A percentile compares a stretch with the other conserved stretches of the same genome.
Conservation (phyloP, 2,329 filamentous ascomycete species). For the Colletotrichum sp. region DNA sequence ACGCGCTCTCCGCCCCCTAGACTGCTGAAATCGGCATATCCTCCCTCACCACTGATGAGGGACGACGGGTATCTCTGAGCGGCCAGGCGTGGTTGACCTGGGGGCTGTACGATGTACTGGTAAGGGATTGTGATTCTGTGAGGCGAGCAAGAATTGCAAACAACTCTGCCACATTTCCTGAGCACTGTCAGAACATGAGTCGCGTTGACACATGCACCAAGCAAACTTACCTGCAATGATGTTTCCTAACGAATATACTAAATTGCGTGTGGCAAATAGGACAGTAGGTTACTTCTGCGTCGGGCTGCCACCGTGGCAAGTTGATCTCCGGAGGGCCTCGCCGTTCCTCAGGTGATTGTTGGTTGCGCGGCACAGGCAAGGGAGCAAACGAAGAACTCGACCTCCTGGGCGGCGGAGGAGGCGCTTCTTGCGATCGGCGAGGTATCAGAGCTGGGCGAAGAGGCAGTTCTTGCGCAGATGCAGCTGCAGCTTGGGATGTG, state of each 20-base stretch:
- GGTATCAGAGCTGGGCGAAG: neutral
- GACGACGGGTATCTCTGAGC: slow-evolving; percentile 41
- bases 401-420: slow-evolving; percentile 16
- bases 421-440: neutral
- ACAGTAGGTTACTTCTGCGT: slow-evolving; percentile 80
- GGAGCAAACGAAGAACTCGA: neutral
- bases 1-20: slow-evolving; percentile 62
- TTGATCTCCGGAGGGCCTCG: slow-evolving; percentile 46
- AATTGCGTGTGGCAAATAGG: slow-evolving; percentile 85
- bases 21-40: slow-evolving; percentile 47
- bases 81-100: slow-evolving; percentile 41
- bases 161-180: slow-evolving; percentile 90
- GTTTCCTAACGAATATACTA: slow-evolving; percentile 84
- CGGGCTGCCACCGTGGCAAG: slow-evolving; percentile 86
- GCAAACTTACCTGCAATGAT: slow-evolving; percentile 81
- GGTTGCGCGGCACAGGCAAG: neutral
- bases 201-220: neutral
- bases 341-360: neutral
- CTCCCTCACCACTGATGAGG: slow-evolving; percentile 43
- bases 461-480: neutral
- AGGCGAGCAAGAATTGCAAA: slow-evolving; percentile 88
- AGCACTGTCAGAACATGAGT: neutral
- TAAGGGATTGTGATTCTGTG: slow-evolving; percentile 94
- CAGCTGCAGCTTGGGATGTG: neutral
- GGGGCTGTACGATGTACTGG: slow-evolving; percentile 88